Conservation (phyloP, 2,329 filamentous ascomycete species). For the Ascocoryne sarcoides region DNA sequence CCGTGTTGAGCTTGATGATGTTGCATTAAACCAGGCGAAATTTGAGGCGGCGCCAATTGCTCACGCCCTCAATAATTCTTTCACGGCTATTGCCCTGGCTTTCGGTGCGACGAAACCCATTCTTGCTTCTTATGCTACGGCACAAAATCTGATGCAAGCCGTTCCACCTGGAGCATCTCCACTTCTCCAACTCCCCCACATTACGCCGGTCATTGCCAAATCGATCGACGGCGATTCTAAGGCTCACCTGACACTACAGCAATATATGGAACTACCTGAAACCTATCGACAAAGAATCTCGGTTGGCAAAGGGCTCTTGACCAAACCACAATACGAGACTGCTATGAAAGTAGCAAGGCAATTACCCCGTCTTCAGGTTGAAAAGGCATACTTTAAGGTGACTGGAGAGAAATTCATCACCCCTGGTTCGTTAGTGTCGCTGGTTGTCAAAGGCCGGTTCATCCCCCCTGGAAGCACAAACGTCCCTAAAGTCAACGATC, state of each 20-base stretch:
- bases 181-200: slow-evolving; percentile 82
- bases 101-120: slow-evolving; percentile 79
- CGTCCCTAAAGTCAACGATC: slow-evolving; percentile 64
- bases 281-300: slow-evolving; percentile 62
- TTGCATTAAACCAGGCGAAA: slow-evolving; percentile 72
- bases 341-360: slow-evolving; percentile 72
- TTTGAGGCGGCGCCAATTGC: slow-evolving; percentile 84
- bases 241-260: slow-evolving; percentile 68
- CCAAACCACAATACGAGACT: slow-evolving; percentile 65
- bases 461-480: slow-evolving; percentile 75
- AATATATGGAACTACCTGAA: slow-evolving; percentile 80
- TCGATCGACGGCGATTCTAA: slow-evolving; percentile 68
- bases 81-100: slow-evolving; percentile 77
- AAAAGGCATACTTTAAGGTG: slow-evolving; percentile 97
- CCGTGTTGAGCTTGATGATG: slow-evolving; percentile 75
- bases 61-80: slow-evolving; percentile 75
- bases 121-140: slow-evolving; percentile 69
- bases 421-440: slow-evolving; percentile 82
- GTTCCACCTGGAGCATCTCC: slow-evolving; percentile 75
- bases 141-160: slow-evolving; percentile 85
- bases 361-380: slow-evolving; percentile 73
- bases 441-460: slow-evolving; percentile 91
- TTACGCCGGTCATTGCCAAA: slow-evolving; percentile 58
- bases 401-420: slow-evolving; percentile 89
- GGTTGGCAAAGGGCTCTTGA: slow-evolving; percentile 62